Evolutionary conservation across 164 flowering plant genomes (phyloP).

Genomic region (Chimonanthus salicifolius): DNA sequence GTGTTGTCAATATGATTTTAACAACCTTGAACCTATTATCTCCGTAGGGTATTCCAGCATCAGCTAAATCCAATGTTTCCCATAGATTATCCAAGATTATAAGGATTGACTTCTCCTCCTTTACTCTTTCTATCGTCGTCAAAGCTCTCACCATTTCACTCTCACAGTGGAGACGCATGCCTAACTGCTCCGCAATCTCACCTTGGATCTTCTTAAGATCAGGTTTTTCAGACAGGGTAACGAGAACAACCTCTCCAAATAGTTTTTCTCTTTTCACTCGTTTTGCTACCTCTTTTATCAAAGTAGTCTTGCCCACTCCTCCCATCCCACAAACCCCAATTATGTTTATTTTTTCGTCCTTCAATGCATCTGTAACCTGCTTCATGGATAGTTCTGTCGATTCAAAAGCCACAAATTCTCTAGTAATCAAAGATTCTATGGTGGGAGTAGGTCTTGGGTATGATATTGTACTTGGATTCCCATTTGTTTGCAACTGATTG

Average conservation of each 20-base stretch:
- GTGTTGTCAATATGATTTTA: slow-evolving; percentile 19
- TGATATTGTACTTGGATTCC: neutral
- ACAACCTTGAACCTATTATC: neutral
- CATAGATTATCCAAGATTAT: slow-evolving; percentile 35
- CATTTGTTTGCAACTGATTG: neutral
- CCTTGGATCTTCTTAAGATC: slow-evolving; percentile 8
- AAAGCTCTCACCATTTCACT: slow-evolving; percentile 7
- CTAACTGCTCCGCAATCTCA: slow-evolving; percentile 6
- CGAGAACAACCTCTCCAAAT: slow-evolving; percentile 11
- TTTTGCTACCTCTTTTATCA: slow-evolving; percentile 8
- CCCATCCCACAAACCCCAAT: slow-evolving; percentile 9
- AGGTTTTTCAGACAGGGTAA: neutral
- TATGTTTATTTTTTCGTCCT: slow-evolving; percentile 5
- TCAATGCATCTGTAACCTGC: slow-evolving; percentile 1
- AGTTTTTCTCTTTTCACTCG: neutral
- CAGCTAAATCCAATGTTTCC: slow-evolving; percentile 15
- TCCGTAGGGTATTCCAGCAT: slow-evolving; percentile 21
- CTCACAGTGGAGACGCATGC: neutral
- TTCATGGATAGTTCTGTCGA: neutral
- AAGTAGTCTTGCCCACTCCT: slow-evolving; percentile 5
- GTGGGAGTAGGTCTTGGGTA: neutral
- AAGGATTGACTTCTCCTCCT: slow-evolving; percentile 12
- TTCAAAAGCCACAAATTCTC: neutral
- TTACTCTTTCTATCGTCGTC: slow-evolving; percentile 1
- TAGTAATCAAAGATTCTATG: neutral